Base-by-base conservation (phyloP, 805 yeast genomes). In the Candida pini region DNA sequence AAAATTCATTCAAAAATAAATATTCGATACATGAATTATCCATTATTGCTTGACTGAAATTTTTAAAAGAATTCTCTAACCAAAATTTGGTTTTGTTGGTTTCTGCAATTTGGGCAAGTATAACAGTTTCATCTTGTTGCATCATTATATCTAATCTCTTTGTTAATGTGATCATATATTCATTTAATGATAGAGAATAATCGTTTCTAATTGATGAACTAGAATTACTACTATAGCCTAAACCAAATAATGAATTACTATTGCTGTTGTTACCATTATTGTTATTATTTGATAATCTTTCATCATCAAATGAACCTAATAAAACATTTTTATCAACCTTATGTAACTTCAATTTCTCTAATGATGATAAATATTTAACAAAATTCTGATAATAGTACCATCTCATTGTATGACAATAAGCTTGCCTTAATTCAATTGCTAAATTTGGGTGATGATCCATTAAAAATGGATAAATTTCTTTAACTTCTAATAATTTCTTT, bases 341-440 rank as follows among this genome's bases (percentile, higher is more conserved):
- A 33, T 69, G 66, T 13, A 79, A 44, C 28, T 70, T 73, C 39
- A 87, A 57, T 44, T 76, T 76, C 40, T 83, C 83, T 33, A 89
- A 58, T 1, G 94, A 77, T 41, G 79, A 74, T 25, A 80, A 58
- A 59, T 88, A 89, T 43, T 88, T 75, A 13, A 80, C 77, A 51
- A 89, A 90, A 46, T 83, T 74, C 37, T 81, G 72, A 38, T 71
- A 68, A 56, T 92, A 92, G 62, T 90, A 92, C 98, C 98, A 92
- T 49, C 74, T 68, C 85, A 92, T 89, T 3, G 97, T 90, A 49
- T 78, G 78, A 14, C 79, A 63, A 55, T 92, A 92, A 0, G 97
- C 97, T 48, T 73, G 72, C 35, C 78, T 70, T 26, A 92, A 67
- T 50, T 86, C 92, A 12, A 63, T 54, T 0, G 95, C 90, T 35